Base-by-base conservation (phyloP, 139 green algal genomes). In the Penium margaritaceum region DNA sequence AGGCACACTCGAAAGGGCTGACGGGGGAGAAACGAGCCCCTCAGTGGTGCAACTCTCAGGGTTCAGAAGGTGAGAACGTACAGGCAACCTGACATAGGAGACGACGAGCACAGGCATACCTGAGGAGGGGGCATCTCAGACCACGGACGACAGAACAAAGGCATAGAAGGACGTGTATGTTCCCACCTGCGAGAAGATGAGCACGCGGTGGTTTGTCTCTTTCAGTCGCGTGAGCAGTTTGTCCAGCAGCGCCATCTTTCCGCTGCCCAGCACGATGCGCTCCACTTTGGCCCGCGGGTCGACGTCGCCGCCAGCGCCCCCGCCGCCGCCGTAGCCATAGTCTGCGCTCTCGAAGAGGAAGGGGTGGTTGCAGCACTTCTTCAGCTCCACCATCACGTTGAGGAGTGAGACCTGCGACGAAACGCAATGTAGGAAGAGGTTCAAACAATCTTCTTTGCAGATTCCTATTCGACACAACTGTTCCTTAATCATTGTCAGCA, bases 301-400 rank as follows among this genome's bases (percentile, higher is more conserved):
- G 17, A 64, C 19, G 5, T 17, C 46, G 21, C 51, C 51, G 12
- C 51, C 51, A 1, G 51, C 51, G 24, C 24, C 51, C 21, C 51
- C 17, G 21, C 30, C 55, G 34, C 61, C 63, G 33, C 70, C 77
- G 41, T 70, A 84, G 30, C 82, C 51, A 27, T 84, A 35, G 21
- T 85, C 76, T 6, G 74, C 81, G 37, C 61, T 78, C 55, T 86
- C 79, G 57, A 87, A 87, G 5, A 87, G 62, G 51, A 87, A 87
- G n/a, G 83, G 83, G 68, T 87, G 83, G 82, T 97, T 97, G 89
- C 92, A 97, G 69, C 82, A 89, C 78, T 97, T 97, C 72, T 95
- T 95, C 17, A 97, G 88, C 72, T 97, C 92, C 5, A 82, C 85
- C 66, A 97, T 89, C 75, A 94, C 90, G 83, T 96, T 96, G 51